Evolutionary conservation across 495 filamentous ascomycete genomes (phyloP), one percentile per base, ranked within the genome.

Genomic region (Tetracladium marchalianum): DNA sequence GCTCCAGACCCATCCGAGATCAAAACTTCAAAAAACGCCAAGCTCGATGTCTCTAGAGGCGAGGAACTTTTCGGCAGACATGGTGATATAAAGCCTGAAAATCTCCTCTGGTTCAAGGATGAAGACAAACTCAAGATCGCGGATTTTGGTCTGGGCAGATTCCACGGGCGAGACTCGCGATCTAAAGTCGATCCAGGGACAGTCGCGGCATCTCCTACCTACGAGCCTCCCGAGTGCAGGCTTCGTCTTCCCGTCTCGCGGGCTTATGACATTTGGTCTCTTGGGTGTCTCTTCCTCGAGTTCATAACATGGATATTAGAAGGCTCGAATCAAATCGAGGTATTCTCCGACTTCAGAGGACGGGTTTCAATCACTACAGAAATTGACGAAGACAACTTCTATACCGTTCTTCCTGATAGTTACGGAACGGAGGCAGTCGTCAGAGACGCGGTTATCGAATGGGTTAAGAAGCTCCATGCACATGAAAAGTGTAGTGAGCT

Each of bases 251-350:
- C 27, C 7, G 53, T 33, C 11, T 65, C 61, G 1, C 53, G 56
- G 3, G 47, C 53, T 1, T 65, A 55, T 22, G 69, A 73, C 47
- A 52, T 69, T 2, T 73, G 66, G 66, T 62, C 61, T 6, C 55
- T 73, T 5, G 69, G 67, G 6, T 69, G 67, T 41, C 50, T 73
- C 8, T 64, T 61, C 37, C 53, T 73, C 2, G 68, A 71, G 39
- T 49, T 55, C 27, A 11, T 58, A 13, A 56, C 45, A 11, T 60
- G 57, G 57, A 37, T 54, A 4, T 39, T 45, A 34, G 27, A 36
- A 19, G 43, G 39, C 39, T 32, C 18, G 10, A 13, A 40, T 1
- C 11, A 31, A 15, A 5, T 44, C n/a, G 17, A 36, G 7, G 24
- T 35, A 7, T 41, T 36, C n/a, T 31, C 50, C 35, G 50, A 53